These are phyloP conservation scores for Helichrysum umbraculigerum DNA, from an alignment of 129 eudicot species.

Conservation along the genomic window DNA sequence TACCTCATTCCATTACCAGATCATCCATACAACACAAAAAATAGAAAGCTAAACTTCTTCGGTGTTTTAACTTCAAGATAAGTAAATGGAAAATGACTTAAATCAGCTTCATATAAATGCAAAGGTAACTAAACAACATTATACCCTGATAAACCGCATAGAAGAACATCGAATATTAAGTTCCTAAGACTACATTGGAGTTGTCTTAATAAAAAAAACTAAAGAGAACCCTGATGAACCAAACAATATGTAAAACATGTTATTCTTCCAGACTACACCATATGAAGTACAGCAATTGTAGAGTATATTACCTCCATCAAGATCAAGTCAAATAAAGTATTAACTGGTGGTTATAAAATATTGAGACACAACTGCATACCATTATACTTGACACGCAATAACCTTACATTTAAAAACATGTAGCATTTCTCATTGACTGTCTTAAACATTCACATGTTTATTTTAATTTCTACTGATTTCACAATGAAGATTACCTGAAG, in stretches of 20 bases:
- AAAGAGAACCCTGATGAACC: neutral
- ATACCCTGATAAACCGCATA: neutral
- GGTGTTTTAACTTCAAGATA: neutral
- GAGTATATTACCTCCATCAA: conserved; percentile 11
- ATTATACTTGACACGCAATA: conserved; percentile 18
- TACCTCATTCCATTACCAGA: neutral
- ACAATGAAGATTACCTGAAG: conserved; percentile 61
- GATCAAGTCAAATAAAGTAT: conserved; percentile 10
- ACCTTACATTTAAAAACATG: conserved; percentile 20
- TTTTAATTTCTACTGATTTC: neutral
- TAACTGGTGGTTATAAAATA: neutral
- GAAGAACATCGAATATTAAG: neutral
- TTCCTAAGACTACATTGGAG: conserved; percentile 10
- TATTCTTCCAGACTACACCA: neutral
- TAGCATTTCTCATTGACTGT: conserved; percentile 17
- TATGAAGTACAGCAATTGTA: conserved; percentile 4
- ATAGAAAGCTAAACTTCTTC: neutral
- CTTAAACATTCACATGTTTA: neutral
- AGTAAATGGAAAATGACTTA: conserved; percentile 1
- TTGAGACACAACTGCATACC: neutral
- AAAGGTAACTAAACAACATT: neutral
- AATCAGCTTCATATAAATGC: conserved; percentile 10
- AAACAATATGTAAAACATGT: neutral
- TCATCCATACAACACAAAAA: conserved; percentile 12
- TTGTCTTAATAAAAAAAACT: conserved; percentile 14